Base-by-base conservation (phyloP, 495 filamentous ascomycete species). In the Neohortaea acidophila region DNA sequence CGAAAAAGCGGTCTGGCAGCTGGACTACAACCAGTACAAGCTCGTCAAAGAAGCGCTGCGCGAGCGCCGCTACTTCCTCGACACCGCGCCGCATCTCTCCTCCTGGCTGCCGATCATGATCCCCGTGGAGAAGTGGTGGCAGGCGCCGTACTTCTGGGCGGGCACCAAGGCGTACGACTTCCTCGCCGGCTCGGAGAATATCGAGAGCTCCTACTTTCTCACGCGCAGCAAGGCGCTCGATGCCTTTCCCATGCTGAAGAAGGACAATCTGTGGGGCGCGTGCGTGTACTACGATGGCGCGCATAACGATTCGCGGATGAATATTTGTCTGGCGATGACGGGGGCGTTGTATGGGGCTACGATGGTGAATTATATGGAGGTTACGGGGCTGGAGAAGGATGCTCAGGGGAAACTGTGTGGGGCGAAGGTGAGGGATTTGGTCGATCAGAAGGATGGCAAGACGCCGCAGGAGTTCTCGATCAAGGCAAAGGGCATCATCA, bases 291-390 rank as follows among this genome's bases (percentile, higher is more conserved):
- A 97, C 57, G 87, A 97, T 63, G 89, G 89, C 47, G 85, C 85
- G 2, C 89, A 97, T 64, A 97, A 96, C 54, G 89, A 97, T 59
- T 94, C 89, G 18, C 73, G 89, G 35, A 97, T 97, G 89, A 97
- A 97, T 49, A 84, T 94, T 27, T 91, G 86, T 6, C 64, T 96
- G 32, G 87, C 81, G 8, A 87, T 93, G 79, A 97, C 89, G 14
- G 87, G 86, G 10, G 89, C 89, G 1, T 66, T 94, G 22, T 94
- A 94, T 52, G 89, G 89, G 30, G 73, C 77, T 30, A 96, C 87
- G 2, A 77, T 97, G 14, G 78, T 91, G 33, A 96, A 94, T 56
- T 84, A 97, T 59, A 60, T 87, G 52, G 84, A 96, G 60, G 85
- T 96, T 37, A 92, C 75, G 1, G 69, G 71, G 18, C 64, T 97